A percentile compares a stretch with the other conserved stretches of the same genome.
Conservation (phyloP, 2,329 filamentous ascomycete genomes). For the Beauveria scarabaeidicola region DNA sequence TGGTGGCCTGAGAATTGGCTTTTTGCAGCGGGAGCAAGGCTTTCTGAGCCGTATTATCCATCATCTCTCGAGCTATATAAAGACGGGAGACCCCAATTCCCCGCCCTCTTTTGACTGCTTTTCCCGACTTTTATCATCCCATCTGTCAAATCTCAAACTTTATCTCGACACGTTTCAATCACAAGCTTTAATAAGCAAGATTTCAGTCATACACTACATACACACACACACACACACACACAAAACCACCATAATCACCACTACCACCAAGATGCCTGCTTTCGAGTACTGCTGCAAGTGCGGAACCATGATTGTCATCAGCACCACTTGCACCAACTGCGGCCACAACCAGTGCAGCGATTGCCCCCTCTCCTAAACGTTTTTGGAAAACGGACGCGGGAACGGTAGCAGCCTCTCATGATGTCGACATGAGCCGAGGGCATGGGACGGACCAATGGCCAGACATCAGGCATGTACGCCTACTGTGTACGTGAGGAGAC, state of each 20-base stretch:
- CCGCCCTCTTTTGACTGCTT: not conserved
- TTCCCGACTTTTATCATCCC: not conserved
- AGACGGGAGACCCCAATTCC: not conserved
- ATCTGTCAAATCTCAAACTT: not conserved
- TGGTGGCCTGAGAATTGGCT: slow-evolving; percentile 9
- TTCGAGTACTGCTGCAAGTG: slow-evolving; percentile 48
- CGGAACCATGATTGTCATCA: slow-evolving; percentile 49
- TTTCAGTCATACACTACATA: not conserved
- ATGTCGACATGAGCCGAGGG: slow-evolving; percentile 6
- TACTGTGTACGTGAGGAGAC: slow-evolving; percentile 8
- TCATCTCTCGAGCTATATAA: slow-evolving; percentile 7
- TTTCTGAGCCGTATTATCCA: not conserved
- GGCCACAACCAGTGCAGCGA: slow-evolving; percentile 41
- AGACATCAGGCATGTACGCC: slow-evolving; percentile 8
- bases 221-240: not conserved
- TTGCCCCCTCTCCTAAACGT: slow-evolving; percentile 30
- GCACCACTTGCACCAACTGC: slow-evolving; percentile 43
- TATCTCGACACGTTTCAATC: not conserved
- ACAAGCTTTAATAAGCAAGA: not conserved
- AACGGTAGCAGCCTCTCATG: not conserved
- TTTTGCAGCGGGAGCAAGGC: not conserved
- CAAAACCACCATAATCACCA: slow-evolving; percentile 8
- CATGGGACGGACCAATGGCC: not conserved
- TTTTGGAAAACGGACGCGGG: too few species aligned
- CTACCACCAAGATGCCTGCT: slow-evolving; percentile 30